Conservation (phyloP, 2,329 filamentous ascomycete genomes). For the Colletotrichum tanaceti region DNA sequence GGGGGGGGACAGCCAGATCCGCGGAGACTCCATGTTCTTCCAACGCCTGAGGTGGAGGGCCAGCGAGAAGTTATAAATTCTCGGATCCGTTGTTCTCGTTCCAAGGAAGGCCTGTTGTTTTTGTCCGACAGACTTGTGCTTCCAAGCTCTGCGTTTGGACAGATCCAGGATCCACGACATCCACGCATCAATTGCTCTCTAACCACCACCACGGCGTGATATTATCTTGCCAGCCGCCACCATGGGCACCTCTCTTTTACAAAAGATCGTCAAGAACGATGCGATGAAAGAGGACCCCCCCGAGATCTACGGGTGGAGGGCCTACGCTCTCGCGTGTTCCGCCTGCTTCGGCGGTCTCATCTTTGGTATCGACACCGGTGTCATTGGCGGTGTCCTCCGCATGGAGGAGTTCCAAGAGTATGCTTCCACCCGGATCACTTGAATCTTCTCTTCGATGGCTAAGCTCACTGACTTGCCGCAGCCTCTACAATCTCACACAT, state of each 20-base stretch:
- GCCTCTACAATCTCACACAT: slow-evolving; percentile 37
- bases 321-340: slow-evolving; percentile 38
- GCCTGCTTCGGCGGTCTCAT: slow-evolving; percentile 40
- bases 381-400: slow-evolving; percentile 46
- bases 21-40: slow-evolving; percentile 3
- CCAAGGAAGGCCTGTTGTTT: not conserved
- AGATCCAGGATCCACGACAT: not conserved
- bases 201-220: not conserved
- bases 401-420: slow-evolving; percentile 43
- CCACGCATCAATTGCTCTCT: not conserved
- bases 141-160: not conserved
- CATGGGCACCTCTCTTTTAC: slow-evolving; percentile 32
- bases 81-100: slow-evolving; percentile 1
- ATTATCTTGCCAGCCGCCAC: not conserved
- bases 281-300: slow-evolving; percentile 39
- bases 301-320: slow-evolving; percentile 40
- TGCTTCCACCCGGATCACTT: not conserved
- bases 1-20: not conserved
- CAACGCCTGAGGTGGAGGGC: not conserved
- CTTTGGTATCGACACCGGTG: slow-evolving; percentile 45
- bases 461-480: slow-evolving; percentile 21
- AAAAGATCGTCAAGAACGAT: slow-evolving; percentile 40
- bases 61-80: slow-evolving; percentile 11
- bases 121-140: not conserved
- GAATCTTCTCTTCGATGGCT: slow-evolving; percentile 40